A percentile compares a stretch with the other conserved stretches of the same genome.
Conservation (phyloP, 1,284 basidiomycete species). For the Naganishia sp. region DNA sequence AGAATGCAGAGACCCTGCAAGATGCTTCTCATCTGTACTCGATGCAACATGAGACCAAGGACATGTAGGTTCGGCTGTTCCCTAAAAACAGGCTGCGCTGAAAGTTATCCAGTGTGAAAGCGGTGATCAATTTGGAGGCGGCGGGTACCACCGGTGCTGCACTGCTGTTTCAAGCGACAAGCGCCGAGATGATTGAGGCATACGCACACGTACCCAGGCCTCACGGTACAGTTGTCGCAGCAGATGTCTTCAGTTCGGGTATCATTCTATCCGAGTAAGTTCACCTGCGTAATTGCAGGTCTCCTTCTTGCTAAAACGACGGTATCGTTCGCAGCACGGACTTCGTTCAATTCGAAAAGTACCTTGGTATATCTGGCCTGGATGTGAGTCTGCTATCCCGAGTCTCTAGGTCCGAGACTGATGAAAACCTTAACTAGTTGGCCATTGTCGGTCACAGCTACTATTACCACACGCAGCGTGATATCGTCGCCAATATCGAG, state of each 20-base stretch:
- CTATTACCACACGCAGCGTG: constrained; percentile 87
- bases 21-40: constrained; percentile 92
- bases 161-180: constrained; percentile 93
- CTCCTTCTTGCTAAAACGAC: background rate
- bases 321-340: constrained; percentile 65
- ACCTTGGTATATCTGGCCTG: constrained; percentile 80
- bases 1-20: constrained; percentile 63
- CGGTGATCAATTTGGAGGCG: constrained; percentile 90
- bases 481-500: constrained; percentile 77
- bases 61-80: constrained; percentile 60
- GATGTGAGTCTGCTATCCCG: constrained; percentile 61
- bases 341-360: constrained; percentile 90
- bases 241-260: constrained; percentile 91
- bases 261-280: constrained; percentile 84
- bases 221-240: constrained; percentile 86
- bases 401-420: constrained; percentile 1
- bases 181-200: constrained; percentile 88
- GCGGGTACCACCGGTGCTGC: constrained; percentile 87
- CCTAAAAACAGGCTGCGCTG: background rate
- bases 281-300: background rate
- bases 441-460: constrained; percentile 88
- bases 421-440: constrained; percentile 61
- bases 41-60: constrained; percentile 74
- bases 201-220: constrained; percentile 84
- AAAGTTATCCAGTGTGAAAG: constrained; percentile 64